phyloP scores from a whole-genome alignment of 2,329 filamentous ascomycete species.

The Exophiala phaeomuriformis region DNA sequence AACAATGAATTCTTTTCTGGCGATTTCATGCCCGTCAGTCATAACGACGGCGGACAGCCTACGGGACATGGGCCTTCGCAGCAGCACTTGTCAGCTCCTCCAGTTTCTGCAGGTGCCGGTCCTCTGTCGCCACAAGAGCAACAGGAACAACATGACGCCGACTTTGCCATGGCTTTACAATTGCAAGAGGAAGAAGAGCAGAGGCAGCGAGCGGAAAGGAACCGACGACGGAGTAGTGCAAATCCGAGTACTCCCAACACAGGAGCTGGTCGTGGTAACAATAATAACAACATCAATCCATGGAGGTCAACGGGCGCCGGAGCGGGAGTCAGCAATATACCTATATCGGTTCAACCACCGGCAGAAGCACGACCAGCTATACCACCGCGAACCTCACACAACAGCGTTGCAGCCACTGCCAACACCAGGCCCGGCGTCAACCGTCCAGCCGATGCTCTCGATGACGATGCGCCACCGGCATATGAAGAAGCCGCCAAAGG shows the following conservation, averaged over 20 bases:
- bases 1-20: constrained; percentile 78
- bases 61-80: constrained; percentile 18
- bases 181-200: constrained; percentile 86
- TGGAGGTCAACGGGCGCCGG: constrained; percentile 24
- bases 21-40: constrained; percentile 79
- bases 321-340: background rate
- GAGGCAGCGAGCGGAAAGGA: constrained; percentile 21
- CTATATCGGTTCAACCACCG: constrained; percentile 13
- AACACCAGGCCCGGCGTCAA: constrained; percentile 20
- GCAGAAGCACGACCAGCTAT: constrained; percentile 39
- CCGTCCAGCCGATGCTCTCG: constrained; percentile 32
- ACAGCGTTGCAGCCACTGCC: background rate
- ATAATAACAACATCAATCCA: constrained; percentile 9
- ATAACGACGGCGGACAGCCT: constrained; percentile 29
- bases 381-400: constrained; percentile 36
- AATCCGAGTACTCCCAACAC: constrained; percentile 1
- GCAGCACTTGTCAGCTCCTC: constrained; percentile 13
- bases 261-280: too few relatives aligned
- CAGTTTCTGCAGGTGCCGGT: constrained; percentile 4
- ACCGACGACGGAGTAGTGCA: constrained; percentile 19
- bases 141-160: constrained; percentile 62
- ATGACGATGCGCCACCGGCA: constrained; percentile 51
- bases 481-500: constrained; percentile 58
- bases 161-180: constrained; percentile 82
- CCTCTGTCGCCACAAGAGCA: constrained; percentile 43